Conservation (phyloP, 805 yeast species). For the Nakazawaea ernobii region DNA sequence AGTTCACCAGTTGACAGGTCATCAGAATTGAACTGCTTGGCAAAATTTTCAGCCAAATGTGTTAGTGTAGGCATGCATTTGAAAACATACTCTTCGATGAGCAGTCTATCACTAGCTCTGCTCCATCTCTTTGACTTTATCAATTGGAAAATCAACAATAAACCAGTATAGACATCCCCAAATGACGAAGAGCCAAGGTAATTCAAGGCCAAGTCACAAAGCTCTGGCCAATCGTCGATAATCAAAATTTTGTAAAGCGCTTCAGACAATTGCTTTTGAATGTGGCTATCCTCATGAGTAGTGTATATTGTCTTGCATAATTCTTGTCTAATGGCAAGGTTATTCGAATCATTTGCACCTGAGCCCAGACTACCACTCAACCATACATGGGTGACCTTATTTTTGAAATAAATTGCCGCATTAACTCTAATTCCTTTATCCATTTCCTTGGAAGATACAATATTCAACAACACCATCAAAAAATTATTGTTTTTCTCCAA, state of each 20-base stretch:
- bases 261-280: constrained; percentile 53
- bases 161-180: constrained; percentile 52
- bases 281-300: constrained; percentile 32
- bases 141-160: constrained; percentile 65
- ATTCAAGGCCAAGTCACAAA: constrained; percentile 39
- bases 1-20: constrained; percentile 45
- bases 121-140: constrained; percentile 69
- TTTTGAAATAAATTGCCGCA: constrained; percentile 80
- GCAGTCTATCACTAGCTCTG: constrained; percentile 42
- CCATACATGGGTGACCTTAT: constrained; percentile 68
- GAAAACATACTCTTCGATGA: constrained; percentile 47
- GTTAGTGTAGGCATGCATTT: constrained; percentile 62
- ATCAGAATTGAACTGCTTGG: constrained; percentile 17
- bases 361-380: constrained; percentile 14
- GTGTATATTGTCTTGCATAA: constrained; percentile 52
- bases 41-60: constrained; percentile 41
- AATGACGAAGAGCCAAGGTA: constrained; percentile 40
- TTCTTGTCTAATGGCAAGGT: constrained; percentile 41
- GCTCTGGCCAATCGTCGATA: constrained; percentile 48
- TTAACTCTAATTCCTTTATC: constrained; percentile 54
- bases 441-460: constrained; percentile 31
- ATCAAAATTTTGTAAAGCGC: constrained; percentile 50
- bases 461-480: constrained; percentile 37
- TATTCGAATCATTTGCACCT: constrained; percentile 5
- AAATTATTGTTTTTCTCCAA: constrained; percentile 40